Evolutionary conservation across 148 eudicot genomes (phyloP).

Genomic region (Camellia sinensis): DNA sequence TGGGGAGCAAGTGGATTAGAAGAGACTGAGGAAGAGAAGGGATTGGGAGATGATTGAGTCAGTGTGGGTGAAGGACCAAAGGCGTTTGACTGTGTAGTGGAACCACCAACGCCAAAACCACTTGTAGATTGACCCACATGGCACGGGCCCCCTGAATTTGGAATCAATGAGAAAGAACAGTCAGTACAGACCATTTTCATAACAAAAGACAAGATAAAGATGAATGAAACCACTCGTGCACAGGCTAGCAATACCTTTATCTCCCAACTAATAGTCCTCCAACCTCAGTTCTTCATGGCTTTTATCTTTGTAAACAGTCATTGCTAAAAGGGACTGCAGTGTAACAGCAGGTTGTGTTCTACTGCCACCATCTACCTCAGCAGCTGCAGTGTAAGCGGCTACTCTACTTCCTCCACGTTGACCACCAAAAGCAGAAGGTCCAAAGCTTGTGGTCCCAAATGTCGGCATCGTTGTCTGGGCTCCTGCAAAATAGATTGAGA

Average conservation of each 20-base stretch:
- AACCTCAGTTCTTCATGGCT: slow-evolving; percentile 26
- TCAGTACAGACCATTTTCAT: background rate
- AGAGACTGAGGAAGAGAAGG: background rate
- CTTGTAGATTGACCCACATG: slow-evolving; percentile 10
- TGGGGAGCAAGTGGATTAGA: background rate
- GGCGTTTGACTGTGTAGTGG: slow-evolving; percentile 4
- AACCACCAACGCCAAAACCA: slow-evolving; percentile 4
- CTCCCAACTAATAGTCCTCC: slow-evolving; percentile 26
- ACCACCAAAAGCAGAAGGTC: background rate
- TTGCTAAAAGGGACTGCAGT: slow-evolving; percentile 23
- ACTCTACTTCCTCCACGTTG: slow-evolving; percentile 26
- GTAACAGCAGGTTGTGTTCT: background rate
- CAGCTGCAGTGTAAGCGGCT: slow-evolving; percentile 17
- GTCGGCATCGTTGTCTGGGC: slow-evolving; percentile 1
- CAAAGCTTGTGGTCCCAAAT: slow-evolving; percentile 4
- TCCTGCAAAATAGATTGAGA: slow-evolving; percentile 8
- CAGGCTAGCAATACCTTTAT: slow-evolving; percentile 34
- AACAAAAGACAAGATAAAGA: background rate
- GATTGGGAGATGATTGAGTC: background rate
- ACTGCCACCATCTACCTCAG: background rate
- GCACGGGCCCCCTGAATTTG: background rate
- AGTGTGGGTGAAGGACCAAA: slow-evolving; percentile 14
- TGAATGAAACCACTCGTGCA: background rate
- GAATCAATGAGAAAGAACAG: slow-evolving; percentile 3
- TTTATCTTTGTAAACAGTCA: slow-evolving; percentile 22